These are phyloP conservation scores for Diaporthe ilicicola DNA, from an alignment of 2,329 filamentous ascomycete genomes.

Conservation along the genomic window DNA sequence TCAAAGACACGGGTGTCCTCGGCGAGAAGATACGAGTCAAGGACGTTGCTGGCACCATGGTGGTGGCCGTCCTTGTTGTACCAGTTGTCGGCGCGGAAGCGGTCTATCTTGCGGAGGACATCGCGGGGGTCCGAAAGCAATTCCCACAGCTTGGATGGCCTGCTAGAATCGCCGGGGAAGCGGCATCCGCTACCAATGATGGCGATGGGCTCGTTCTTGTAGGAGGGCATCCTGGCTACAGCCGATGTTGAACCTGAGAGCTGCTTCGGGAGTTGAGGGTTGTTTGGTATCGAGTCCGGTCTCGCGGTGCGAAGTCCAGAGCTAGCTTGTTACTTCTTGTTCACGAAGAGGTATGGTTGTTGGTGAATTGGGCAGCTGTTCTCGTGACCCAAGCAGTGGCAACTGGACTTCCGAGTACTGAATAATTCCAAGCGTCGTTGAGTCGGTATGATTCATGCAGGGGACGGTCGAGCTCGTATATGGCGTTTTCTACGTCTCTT, in stretches of 20 bases:
- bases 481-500: not conserved
- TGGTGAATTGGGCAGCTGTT: not conserved
- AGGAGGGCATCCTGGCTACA: not conserved
- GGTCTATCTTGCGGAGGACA: constrained; percentile 36
- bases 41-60: constrained; percentile 41
- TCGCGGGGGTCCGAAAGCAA: constrained; percentile 40
- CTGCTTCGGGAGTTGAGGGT: not conserved
- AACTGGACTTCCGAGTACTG: not conserved
- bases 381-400: not conserved
- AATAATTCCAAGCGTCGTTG: not conserved
- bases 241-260: not conserved
- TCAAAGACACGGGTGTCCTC: constrained; percentile 31
- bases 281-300: not conserved
- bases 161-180: constrained; percentile 46
- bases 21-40: constrained; percentile 35
- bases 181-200: constrained; percentile 51
- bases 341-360: not conserved
- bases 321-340: not conserved
- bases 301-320: not conserved
- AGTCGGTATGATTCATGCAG: not conserved
- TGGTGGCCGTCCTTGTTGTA: constrained; percentile 40
- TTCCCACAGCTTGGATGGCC: constrained; percentile 48
- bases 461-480: not conserved
- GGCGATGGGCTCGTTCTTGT: constrained; percentile 48
- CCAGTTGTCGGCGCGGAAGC: constrained; percentile 38